Evolutionary conservation across 1,284 basidiomycete genomes (phyloP), one percentile per base, ranked within the genome.

Genomic region (Ganoderma meredithae): DNA sequence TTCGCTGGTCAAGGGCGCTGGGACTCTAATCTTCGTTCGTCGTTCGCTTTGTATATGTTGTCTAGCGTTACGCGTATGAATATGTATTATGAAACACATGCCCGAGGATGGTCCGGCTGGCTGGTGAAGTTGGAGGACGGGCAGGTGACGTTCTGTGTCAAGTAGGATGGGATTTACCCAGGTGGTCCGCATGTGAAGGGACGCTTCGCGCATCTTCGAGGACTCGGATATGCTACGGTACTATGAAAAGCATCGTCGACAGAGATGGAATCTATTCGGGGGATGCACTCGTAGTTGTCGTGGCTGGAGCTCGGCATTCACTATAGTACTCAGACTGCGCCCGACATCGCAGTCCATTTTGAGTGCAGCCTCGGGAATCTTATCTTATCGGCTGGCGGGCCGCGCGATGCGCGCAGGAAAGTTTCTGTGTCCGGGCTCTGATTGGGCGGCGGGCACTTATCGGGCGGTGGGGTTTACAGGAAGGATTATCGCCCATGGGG

Each of bases 1-100:
- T 68, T 69, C 69, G 71, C 71, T 69, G 69, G 31, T 67, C 68
- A 52, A 60, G 65, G 71, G 67, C 71, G 69, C 58, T 65, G 69
- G 71, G 69, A 69, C 71, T 71, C 66, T 59, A 49, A 72, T 72
- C 17, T 71, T 70, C 68, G 68, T 72, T 64, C 66, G 69, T 55
- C 66, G 69, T 55, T 55, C 27, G 52, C 52, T 69, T 69, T 72
- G 69, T 67, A 70, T 70, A 70, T 70, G 71, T 64, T 70, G 71
- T 67, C 9, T 49, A 70, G 69, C 56, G 62, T 62, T 63, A 70
- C 68, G 69, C 61, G 49, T 63, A 65, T 59, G 69, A 43, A 33
- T 63, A 69, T 67, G 62, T 58, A 71, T 65, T 36, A 60, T 43
- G 58, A 25, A 40, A 60, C 13, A 59, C n/a, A 56, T 60, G 40